These are phyloP conservation scores for Pontederia paniculata DNA, from an alignment of 176 grass and related monocot genomes.

Conservation along the genomic window DNA sequence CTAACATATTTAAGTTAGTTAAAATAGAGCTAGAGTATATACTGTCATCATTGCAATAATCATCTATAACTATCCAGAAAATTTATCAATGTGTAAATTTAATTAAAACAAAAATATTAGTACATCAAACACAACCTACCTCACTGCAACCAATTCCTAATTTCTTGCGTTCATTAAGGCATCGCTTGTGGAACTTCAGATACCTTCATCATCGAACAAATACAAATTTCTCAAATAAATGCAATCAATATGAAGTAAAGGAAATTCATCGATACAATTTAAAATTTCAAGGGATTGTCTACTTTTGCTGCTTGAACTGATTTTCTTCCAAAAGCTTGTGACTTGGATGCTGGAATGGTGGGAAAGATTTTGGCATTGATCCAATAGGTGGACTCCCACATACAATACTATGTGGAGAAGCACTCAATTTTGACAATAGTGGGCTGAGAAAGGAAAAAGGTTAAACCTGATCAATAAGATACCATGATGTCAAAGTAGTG, in stretches of 20 bases:
- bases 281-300: constrained; percentile 8
- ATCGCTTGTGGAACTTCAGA: constrained; percentile 80
- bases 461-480: constrained; percentile 16
- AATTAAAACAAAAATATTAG: no score
- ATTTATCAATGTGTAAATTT: no score
- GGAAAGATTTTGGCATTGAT: constrained; percentile 86
- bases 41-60: no score
- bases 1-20: no score
- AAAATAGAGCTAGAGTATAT: no score
- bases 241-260: no score
- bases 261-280: no score
- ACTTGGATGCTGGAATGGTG: constrained; percentile 86
- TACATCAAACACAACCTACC: constrained; percentile 23
- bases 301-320: constrained; percentile 98
- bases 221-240: no score
- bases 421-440: constrained; percentile 60
- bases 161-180: constrained; percentile 81
- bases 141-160: constrained; percentile 81
- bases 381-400: constrained; percentile 77
- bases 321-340: constrained; percentile 84
- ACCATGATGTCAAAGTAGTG: background rate
- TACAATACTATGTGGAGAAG: constrained; percentile 56
- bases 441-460: constrained; percentile 25
- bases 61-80: no score
- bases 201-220: constrained; percentile 47